Evolutionary conservation across 768 basidiomycete genomes (phyloP).

Genomic region (Auriscalpium microsporum): DNA sequence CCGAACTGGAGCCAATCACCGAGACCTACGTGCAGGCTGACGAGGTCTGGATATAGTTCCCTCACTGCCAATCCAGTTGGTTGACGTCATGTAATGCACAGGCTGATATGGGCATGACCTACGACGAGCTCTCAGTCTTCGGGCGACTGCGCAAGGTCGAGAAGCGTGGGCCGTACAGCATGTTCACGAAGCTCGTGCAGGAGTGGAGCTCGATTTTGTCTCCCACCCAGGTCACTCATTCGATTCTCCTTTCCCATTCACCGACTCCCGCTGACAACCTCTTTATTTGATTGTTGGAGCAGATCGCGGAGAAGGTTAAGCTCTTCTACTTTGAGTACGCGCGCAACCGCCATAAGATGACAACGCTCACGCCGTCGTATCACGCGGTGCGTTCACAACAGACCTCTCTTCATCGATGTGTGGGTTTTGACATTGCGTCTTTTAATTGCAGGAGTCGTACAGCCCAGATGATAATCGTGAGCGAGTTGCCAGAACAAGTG

Average conservation of each 20-base stretch:
- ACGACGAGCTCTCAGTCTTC: conserved; percentile 90
- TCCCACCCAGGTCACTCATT: conserved; percentile 55
- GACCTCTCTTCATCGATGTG: neutral
- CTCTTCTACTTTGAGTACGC: conserved; percentile 96
- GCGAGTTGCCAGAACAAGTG: conserved; percentile 19
- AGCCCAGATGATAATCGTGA: conserved; percentile 93
- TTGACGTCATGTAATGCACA: conserved; percentile 19
- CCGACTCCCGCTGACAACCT: neutral
- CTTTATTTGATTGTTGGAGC: neutral
- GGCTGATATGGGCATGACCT: conserved; percentile 99
- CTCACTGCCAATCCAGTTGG: neutral
- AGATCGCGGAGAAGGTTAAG: conserved; percentile 98
- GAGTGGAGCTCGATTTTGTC: conserved; percentile 88
- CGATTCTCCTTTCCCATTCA: neutral
- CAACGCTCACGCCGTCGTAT: conserved; percentile 86
- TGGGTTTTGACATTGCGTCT: neutral
- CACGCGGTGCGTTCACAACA: conserved; percentile 55
- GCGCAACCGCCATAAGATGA: conserved; percentile 98
- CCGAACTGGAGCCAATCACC: conserved; percentile 93
- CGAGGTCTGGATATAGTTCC: conserved; percentile 48
- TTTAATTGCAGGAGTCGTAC: conserved; percentile 68
- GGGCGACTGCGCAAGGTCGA: conserved; percentile 92
- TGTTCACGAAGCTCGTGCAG: conserved; percentile 89
- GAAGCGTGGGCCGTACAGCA: conserved; percentile 96
- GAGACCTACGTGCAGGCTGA: conserved; percentile 93